These are phyloP conservation scores for Xylariaceae sp. DNA, from an alignment of 2,329 filamentous ascomycete genomes.

Conservation along the genomic window DNA sequence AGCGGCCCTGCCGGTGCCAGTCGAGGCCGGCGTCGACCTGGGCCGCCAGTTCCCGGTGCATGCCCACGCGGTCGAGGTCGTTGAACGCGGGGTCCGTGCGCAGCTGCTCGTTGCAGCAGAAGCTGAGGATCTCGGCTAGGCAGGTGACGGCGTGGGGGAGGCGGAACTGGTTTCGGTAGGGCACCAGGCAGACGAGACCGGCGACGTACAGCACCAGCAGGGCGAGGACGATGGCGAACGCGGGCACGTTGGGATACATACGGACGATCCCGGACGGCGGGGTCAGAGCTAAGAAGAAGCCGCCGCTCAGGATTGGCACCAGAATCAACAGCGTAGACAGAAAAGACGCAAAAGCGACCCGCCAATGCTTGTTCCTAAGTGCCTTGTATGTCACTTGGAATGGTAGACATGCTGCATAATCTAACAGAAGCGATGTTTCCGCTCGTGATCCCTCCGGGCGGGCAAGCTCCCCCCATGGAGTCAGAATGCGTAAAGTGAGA, in stretches of 20 bases:
- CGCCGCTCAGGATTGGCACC: conserved; percentile 69
- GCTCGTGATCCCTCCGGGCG: conserved; percentile 62
- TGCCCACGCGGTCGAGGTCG: conserved; percentile 56
- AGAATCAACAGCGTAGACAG: conserved; percentile 61
- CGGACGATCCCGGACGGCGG: conserved; percentile 53
- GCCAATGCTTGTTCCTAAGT: conserved; percentile 63
- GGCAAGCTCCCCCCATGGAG: conserved; percentile 69
- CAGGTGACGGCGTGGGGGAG: conserved; percentile 75
- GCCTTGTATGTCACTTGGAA: conserved; percentile 62
- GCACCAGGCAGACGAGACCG: conserved; percentile 64
- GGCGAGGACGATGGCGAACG: conserved; percentile 72
- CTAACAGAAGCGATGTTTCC: conserved; percentile 65
- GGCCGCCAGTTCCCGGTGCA: conserved; percentile 69
- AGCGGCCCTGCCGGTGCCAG: conserved; percentile 52
- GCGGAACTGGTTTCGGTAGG: conserved; percentile 60
- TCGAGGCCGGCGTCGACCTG: conserved; percentile 62
- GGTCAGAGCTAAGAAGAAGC: conserved; percentile 74
- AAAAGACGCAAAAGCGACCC: conserved; percentile 64
- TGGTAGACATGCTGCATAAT: conserved; percentile 70
- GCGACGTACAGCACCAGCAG: conserved; percentile 71
- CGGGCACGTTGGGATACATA: conserved; percentile 74
- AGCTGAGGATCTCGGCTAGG: conserved; percentile 76
- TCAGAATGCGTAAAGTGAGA: conserved; percentile 64
- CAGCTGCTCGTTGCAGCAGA: conserved; percentile 73
- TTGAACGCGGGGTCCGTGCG: conserved; percentile 74